Evolutionary conservation across 2,329 filamentous ascomycete species (phyloP), one percentile per base, ranked within the genome.

Genomic region (Botrytis sinoallii): DNA sequence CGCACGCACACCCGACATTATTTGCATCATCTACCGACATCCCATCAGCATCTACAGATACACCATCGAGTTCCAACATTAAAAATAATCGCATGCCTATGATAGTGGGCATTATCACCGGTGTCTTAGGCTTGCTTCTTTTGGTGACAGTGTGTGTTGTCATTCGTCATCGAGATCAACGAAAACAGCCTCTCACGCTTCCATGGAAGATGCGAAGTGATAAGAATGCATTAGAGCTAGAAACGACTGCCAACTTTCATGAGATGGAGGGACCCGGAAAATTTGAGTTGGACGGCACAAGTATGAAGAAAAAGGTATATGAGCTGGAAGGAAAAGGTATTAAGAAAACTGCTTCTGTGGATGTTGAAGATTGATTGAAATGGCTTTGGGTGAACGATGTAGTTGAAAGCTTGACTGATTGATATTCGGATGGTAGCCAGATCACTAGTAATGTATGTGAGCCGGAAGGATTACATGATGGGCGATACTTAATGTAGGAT

Each of bases 221-320:
- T 44, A 55, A 22, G 5, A 44, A 70, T 61, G 52, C 48, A 29
- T 22, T 67, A 9, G 61, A 72, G 48, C 61, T 72, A n/a, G 60
- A 72, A 59, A 57, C 60, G 4, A 44, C 38, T 40, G 46, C 60
- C 12, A 72, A 72, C 55, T 22, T 44, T 20, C 61, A 57, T 55
- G 70, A 72, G 60, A 46, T 72, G 61, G 61, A 72, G 38, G 70
- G 61, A 8, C 29, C 46, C 9, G 46, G 46, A 44, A 72, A 72
- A n/a, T 72, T 55, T 44, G 70, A 72, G n/a, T 44, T 72, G 60
- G 35, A 72, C n/a, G 61, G 46, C 18, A 67, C 32, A 22, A 40
- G 32, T 52, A 67, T 22, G 46, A 67, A 67, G 46, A 4, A 22
- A 14, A 67, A 40, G 46, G 32, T 67, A 40, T 55, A 55, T 55